Evolutionary conservation across 306 rosid species (phyloP), one percentile per base, ranked within the genome.

Genomic region (Gleditsia sinensis): DNA sequence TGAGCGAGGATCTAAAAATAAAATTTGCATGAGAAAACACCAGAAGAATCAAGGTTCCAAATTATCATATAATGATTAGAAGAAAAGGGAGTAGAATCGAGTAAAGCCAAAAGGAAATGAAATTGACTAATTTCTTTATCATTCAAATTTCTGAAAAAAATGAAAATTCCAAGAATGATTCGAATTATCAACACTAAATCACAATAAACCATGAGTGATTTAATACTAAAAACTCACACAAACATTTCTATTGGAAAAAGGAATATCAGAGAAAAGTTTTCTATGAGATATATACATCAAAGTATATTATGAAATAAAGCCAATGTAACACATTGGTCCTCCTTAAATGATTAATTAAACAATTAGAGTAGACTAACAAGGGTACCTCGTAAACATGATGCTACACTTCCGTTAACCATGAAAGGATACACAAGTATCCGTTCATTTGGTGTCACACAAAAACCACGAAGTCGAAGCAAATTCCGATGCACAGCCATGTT

Each of bases 371-470:
- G 42, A 63, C 46, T 19, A 61, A 45, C 8, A 28, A 24, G 33
- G 25, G 40, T 77, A 91, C 96, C 97, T 91, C 96, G 80, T 76
- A 93, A 89, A 69, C 93, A 88, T 25, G 94, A 91, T 67, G 92
- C 96, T 61, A 93, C 94, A 86, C 98, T 89, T 77, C 98, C 93
- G 27, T 93, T 89, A 56, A 50, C 84, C 98, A 93, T 91, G 69
- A 0, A 93, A 27, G 98, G 98, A 82, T 93, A 93, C 69, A 93
- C 96, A 72, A 91, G 93, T 83, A 93, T 40, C 79, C 93, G 89
- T 74, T 93, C 98, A 21, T 97, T 93, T 67, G 97, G 90, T 62
- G 98, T 93, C 97, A 89, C 87, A 82, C 98, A 93, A 83, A 93
- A 93, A 5, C 97, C 96, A 68, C 92, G 25, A 28, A 78, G 48